Evolutionary conservation across 495 filamentous ascomycete genomes (phyloP).

Genomic region (Neurospora africana): DNA sequence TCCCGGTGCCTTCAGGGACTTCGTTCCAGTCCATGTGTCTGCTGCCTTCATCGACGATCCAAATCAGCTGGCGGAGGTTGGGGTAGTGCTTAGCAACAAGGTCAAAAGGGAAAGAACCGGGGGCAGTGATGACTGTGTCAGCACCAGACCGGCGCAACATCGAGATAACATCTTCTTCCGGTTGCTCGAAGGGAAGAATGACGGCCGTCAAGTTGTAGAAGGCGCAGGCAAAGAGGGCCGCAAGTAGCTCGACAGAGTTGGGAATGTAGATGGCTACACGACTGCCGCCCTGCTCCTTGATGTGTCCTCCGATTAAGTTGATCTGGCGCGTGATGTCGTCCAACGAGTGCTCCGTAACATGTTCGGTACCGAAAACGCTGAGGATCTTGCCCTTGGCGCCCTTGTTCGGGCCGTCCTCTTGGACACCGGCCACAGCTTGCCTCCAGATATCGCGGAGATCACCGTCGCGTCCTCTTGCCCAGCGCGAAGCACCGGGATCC

Average conservation of each 20-base stretch:
- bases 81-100: conserved; percentile 55
- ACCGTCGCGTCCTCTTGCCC: conserved; percentile 70
- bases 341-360: conserved; percentile 55
- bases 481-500: conserved; percentile 70
- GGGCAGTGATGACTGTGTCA: conserved; percentile 73
- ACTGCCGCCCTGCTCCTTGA: conserved; percentile 56
- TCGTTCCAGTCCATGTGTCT: conserved; percentile 85
- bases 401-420: conserved; percentile 47
- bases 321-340: conserved; percentile 74
- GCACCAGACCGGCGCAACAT: conserved; percentile 60
- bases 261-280: conserved; percentile 84
- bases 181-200: conserved; percentile 71
- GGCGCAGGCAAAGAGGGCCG: conserved; percentile 49
- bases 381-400: conserved; percentile 63
- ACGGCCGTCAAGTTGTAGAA: conserved; percentile 77
- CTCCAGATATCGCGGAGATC: conserved; percentile 93
- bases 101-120: conserved; percentile 78
- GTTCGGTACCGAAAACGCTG: conserved; percentile 67
- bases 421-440: conserved; percentile 52
- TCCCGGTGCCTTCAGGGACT: conserved; percentile 61
- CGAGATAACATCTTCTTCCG: conserved; percentile 51
- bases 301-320: conserved; percentile 68
- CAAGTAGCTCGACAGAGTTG: conserved; percentile 83
- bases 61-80: conserved; percentile 68
- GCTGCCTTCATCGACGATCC: conserved; percentile 88